phyloP scores from a whole-genome alignment of 2,329 filamentous ascomycete genomes.

The Ceratocystis alfenasii region DNA sequence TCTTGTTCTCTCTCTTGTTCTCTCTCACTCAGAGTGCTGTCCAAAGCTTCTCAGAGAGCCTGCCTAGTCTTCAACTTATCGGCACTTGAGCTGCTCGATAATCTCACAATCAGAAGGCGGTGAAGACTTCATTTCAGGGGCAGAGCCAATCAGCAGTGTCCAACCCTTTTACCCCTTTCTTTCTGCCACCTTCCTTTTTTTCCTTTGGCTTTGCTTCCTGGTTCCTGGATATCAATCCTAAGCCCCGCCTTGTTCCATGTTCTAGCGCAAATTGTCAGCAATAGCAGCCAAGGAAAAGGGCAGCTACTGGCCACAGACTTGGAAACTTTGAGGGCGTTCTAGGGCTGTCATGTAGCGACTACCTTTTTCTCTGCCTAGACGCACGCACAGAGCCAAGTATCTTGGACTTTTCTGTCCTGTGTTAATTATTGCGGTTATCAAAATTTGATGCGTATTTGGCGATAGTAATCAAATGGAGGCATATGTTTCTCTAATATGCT shows the following conservation, averaged over 20 bases:
- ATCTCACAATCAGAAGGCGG: background rate
- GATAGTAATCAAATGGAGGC: background rate
- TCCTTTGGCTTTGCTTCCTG: background rate
- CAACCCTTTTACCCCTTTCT: slow-evolving; percentile 6
- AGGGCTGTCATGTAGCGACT: background rate
- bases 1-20: background rate
- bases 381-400: background rate
- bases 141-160: background rate
- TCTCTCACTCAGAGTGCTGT: background rate
- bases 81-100: background rate
- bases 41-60: background rate
- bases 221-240: background rate
- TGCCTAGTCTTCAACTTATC: background rate
- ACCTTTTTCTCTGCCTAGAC: background rate
- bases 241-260: slow-evolving; percentile 6
- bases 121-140: background rate
- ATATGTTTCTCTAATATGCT: background rate
- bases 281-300: background rate
- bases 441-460: background rate
- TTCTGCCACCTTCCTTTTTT: background rate
- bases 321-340: background rate
- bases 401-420: background rate
- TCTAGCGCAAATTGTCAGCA: slow-evolving; percentile 1
- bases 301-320: background rate
- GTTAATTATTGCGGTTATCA: background rate